Percentiles rank a stretch among this genome's conserved stretches.
Conservation (phyloP, 169 alveolate species). For the Ichthyophthirius multifiliis region DNA sequence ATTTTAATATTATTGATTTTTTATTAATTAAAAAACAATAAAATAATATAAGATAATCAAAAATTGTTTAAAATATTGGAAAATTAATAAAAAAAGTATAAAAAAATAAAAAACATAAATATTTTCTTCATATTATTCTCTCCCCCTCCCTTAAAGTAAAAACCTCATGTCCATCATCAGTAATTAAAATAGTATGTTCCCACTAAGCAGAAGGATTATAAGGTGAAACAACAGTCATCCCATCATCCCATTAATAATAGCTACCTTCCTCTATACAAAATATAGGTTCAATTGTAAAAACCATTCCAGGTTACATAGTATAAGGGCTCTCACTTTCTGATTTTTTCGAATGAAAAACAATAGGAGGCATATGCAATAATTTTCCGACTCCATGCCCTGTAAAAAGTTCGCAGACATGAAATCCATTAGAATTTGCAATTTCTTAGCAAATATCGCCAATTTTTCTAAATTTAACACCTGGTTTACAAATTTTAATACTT, state of each 20-base stretch:
- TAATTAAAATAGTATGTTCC: slow-evolving; percentile 91
- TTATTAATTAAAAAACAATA: no score
- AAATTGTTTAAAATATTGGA: no score
- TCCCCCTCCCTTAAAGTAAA: slow-evolving; percentile 67
- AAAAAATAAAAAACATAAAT: no score
- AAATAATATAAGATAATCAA: no score
- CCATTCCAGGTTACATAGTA: slow-evolving; percentile 79
- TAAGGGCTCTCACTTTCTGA: slow-evolving; percentile 36
- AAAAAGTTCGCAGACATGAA: slow-evolving; percentile 82
- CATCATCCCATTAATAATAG: slow-evolving; percentile 88
- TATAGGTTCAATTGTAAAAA: slow-evolving; percentile 91
- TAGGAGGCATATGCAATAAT: slow-evolving; percentile 91
- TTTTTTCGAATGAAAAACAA: slow-evolving; percentile 74
- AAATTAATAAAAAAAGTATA: no score
- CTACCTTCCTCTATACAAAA: slow-evolving; percentile 80
- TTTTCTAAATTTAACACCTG: slow-evolving; percentile 82
- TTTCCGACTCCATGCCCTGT: slow-evolving; percentile 94
- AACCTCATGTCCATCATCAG: slow-evolving; percentile 87
- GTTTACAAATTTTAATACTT: slow-evolving; percentile 87
- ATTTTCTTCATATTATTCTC: slow-evolving; percentile 5
- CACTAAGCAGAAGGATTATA: slow-evolving; percentile 90
- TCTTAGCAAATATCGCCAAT: slow-evolving; percentile 86
- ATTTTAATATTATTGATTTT: no score
- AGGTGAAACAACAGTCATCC: slow-evolving; percentile 89
- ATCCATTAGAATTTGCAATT: slow-evolving; percentile 81